Conservation (phyloP, 805 yeast genomes). For the Yamadazyma sp. region DNA sequence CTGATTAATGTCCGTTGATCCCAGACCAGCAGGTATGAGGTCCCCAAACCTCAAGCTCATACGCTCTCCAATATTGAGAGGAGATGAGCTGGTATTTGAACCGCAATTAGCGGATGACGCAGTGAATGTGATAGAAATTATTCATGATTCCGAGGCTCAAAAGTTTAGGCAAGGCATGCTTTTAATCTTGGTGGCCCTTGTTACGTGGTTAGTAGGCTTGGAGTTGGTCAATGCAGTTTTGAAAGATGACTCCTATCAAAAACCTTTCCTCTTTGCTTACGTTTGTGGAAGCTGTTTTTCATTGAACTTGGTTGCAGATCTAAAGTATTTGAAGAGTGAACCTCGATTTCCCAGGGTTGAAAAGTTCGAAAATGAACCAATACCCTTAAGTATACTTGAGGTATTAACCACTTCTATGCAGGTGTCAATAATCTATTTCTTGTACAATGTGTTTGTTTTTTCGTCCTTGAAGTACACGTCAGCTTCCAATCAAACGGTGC, state of each 20-base stretch:
- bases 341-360: constrained; percentile 11
- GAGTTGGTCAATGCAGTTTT: constrained; percentile 50
- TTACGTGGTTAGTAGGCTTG: constrained; percentile 49
- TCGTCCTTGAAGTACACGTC: constrained; percentile 48
- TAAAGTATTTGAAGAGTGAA: constrained; percentile 6
- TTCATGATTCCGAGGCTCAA: constrained; percentile 40
- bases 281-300: constrained; percentile 49
- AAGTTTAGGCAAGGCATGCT: constrained; percentile 47
- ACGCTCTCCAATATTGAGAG: constrained; percentile 15
- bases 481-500: constrained; percentile 52
- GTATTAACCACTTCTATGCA: constrained; percentile 37
- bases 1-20: not conserved
- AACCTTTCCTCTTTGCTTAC: constrained; percentile 49
- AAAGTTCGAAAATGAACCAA: constrained; percentile 5
- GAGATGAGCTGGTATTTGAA: constrained; percentile 8
- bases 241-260: constrained; percentile 47
- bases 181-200: constrained; percentile 40
- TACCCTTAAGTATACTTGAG: constrained; percentile 25
- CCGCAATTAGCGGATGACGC: constrained; percentile 12
- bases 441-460: constrained; percentile 42
- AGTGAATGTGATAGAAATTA: constrained; percentile 30
- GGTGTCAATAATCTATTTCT: constrained; percentile 42
- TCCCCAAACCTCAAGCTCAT: not conserved
- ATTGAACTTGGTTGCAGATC: constrained; percentile 46
- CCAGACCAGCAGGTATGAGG: not conserved